phyloP scores from a whole-genome alignment of 352 stramenopile genomes.

The Phytopythium vexans region DNA sequence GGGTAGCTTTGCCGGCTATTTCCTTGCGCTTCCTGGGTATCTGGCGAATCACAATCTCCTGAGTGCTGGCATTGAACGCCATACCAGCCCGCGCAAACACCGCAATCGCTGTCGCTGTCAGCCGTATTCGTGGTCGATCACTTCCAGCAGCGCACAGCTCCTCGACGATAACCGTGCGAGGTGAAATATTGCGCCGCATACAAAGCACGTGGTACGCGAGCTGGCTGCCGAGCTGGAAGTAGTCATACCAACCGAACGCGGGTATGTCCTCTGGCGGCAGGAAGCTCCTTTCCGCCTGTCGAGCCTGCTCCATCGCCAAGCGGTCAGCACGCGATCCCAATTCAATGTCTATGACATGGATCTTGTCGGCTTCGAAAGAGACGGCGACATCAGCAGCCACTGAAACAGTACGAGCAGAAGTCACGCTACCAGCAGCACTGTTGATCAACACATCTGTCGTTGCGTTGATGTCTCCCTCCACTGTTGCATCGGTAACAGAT shows the following conservation, averaged over 20 bases:
- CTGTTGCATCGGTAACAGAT: constrained; percentile 4
- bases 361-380: too few relatives aligned
- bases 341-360: constrained; percentile 19
- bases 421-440: not conserved
- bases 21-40: not conserved
- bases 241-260: constrained; percentile 44
- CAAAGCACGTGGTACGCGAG: constrained; percentile 49
- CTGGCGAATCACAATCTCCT: constrained; percentile 31
- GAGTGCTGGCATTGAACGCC: constrained; percentile 37
- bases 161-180: constrained; percentile 29
- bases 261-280: constrained; percentile 32
- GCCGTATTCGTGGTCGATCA: constrained; percentile 4
- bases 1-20: not conserved
- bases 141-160: constrained; percentile 12
- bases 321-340: not conserved
- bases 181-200: constrained; percentile 49
- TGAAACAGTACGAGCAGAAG: not conserved
- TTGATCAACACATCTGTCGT: constrained; percentile 5
- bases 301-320: constrained; percentile 24
- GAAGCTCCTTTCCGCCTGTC: constrained; percentile 49
- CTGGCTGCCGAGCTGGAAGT: constrained; percentile 40
- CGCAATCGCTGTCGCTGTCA: constrained; percentile 22
- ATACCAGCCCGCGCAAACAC: constrained; percentile 33
- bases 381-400: not conserved
- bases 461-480: constrained; percentile 5